A percentile compares a stretch with the other conserved stretches of the same genome.
These are phyloP conservation scores for Claviceps sp. DNA, from an alignment of 2,329 filamentous ascomycete genomes.

Conservation along the genomic window DNA sequence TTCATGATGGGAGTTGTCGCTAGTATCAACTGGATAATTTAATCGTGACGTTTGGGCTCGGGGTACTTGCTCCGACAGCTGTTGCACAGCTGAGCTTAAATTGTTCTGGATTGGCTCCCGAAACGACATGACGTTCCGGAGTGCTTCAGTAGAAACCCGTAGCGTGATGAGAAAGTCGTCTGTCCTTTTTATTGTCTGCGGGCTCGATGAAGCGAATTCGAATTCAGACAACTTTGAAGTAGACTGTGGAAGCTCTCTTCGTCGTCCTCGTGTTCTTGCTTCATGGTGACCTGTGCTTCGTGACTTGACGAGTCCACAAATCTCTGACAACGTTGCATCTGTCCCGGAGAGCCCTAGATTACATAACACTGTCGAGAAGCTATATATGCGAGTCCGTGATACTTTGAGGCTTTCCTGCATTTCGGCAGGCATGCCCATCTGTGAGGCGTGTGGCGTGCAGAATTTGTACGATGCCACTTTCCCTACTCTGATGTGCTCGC, in stretches of 20 bases:
- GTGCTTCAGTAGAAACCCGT: conserved; percentile 1
- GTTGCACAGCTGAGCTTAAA: neutral
- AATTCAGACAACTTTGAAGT: neutral
- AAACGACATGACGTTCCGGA: neutral
- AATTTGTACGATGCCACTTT: conserved; percentile 25
- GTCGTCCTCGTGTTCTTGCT: neutral
- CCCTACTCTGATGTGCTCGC: conserved; percentile 22
- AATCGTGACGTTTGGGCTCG: neutral
- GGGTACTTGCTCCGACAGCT: neutral
- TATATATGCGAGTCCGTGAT: conserved; percentile 5
- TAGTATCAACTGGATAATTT: neutral
- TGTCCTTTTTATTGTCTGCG: neutral
- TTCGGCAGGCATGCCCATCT: neutral
- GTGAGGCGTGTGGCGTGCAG: conserved; percentile 8
- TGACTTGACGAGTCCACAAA: neutral
- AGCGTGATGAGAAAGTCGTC: conserved; percentile 1
- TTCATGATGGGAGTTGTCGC: neutral
- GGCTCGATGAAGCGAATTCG: neutral
- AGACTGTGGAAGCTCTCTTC: neutral
- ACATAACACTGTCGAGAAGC: conserved; percentile 2
- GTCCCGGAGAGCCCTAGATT: neutral
- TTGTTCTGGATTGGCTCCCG: neutral
- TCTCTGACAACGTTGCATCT: neutral
- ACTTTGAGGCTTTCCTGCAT: neutral
- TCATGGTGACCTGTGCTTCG: neutral